A percentile compares a stretch with the other conserved stretches of the same genome.
Evolutionary conservation across 257 asterid genomes (phyloP).

Genomic region (Paulownia fortunei): DNA sequence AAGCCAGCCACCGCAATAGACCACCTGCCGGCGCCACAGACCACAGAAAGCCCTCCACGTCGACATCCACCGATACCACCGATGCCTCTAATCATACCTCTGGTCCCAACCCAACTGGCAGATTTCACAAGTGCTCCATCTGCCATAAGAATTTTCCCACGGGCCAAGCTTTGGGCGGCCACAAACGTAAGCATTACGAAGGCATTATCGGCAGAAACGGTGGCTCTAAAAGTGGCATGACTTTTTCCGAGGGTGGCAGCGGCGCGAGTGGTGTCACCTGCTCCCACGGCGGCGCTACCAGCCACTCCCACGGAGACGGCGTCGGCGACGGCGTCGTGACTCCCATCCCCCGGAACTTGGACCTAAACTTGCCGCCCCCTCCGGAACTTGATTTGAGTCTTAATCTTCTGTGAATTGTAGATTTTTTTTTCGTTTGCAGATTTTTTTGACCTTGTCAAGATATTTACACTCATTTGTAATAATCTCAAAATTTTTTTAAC

Average conservation of each 20-base stretch:
- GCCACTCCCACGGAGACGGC: neutral
- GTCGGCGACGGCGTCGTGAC: neutral
- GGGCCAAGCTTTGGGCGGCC: conserved; percentile 63
- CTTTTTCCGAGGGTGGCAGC: conserved; percentile 30
- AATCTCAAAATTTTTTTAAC: neutral
- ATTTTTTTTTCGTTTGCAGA: neutral
- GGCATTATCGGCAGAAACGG: conserved; percentile 28
- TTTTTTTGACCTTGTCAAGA: neutral
- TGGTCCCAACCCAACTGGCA: neutral
- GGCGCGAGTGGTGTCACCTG: conserved; percentile 16
- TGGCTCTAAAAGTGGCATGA: neutral
- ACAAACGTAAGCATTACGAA: conserved; percentile 55
- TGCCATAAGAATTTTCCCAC: conserved; percentile 37
- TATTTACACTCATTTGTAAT: neutral
- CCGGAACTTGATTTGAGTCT: conserved; percentile 31
- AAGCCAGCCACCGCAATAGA: conserved; percentile 46
- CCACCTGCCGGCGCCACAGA: neutral
- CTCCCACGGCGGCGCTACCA: conserved; percentile 11
- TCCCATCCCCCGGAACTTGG: conserved; percentile 25
- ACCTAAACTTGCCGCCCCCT: conserved; percentile 41
- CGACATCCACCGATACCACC: conserved; percentile 21
- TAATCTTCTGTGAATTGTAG: neutral
- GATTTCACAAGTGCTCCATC: conserved; percentile 41
- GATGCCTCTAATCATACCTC: neutral
- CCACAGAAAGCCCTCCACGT: neutral